Evolutionary conservation across 306 rosid species (phyloP).

Genomic region (Trifolium repens): DNA sequence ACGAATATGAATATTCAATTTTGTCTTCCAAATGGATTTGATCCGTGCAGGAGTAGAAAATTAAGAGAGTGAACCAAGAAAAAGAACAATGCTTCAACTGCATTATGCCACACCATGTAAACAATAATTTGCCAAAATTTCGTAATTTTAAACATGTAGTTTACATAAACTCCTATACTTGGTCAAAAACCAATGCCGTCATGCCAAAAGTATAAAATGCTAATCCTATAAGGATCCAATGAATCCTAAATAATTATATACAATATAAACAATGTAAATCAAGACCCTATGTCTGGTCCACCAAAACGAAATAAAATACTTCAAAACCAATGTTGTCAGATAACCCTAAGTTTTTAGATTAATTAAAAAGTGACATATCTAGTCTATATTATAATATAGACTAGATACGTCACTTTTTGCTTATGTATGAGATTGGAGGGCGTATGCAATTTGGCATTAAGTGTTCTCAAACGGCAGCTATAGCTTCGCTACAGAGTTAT

Average conservation of each 20-base stretch:
- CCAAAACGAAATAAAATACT: no score
- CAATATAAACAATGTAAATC: no score
- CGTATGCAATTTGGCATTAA: not conserved
- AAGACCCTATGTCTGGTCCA: no score
- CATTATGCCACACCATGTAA: not conserved
- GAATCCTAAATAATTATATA: not conserved
- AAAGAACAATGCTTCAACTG: not conserved
- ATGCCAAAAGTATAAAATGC: no score
- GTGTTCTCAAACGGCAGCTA: not conserved
- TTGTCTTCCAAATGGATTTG: slow-evolving; percentile 11
- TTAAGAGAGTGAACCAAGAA: not conserved
- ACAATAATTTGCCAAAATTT: not conserved
- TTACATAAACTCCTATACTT: not conserved
- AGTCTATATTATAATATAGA: no score
- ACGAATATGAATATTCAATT: not conserved
- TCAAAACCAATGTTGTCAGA: no score
- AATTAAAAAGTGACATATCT: no score
- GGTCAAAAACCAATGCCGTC: not conserved
- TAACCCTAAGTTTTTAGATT: no score
- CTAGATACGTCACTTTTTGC: no score
- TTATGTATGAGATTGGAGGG: no score
- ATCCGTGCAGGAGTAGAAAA: slow-evolving; percentile 5
- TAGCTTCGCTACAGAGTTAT: not conserved
- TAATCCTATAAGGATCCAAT: not conserved
- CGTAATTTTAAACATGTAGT: not conserved